phyloP scores from a whole-genome alignment of 2,329 filamentous ascomycete species.

The Aspergillus aculeatus region DNA sequence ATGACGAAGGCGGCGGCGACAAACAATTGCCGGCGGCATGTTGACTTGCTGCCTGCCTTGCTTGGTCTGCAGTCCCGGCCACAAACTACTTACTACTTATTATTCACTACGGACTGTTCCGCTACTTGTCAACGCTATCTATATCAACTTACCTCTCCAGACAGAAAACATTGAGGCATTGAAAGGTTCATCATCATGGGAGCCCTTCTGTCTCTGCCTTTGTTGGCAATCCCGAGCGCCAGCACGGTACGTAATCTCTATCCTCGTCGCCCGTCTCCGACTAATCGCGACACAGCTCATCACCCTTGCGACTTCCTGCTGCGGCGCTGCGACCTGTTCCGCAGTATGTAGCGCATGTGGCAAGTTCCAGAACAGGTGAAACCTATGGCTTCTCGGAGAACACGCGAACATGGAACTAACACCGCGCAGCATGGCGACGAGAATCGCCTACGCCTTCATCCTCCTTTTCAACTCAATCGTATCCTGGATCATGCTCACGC shows the following conservation, averaged over 20 bases:
- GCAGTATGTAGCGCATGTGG: slow-evolving; percentile 94
- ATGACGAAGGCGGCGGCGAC: slow-evolving; percentile 21
- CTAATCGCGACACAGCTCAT: slow-evolving; percentile 56
- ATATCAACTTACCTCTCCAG: not conserved
- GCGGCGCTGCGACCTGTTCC: slow-evolving; percentile 92
- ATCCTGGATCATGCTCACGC: slow-evolving; percentile 98
- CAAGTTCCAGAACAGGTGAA: slow-evolving; percentile 90
- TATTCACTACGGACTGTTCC: not conserved
- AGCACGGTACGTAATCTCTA: slow-evolving; percentile 66
- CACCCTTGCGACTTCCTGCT: slow-evolving; percentile 84
- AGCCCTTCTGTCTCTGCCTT: slow-evolving; percentile 81
- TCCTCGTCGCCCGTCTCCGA: slow-evolving; percentile 10
- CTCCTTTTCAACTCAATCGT: slow-evolving; percentile 95
- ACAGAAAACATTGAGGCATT: not conserved
- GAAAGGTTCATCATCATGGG: slow-evolving; percentile 63
- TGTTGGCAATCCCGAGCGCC: slow-evolving; percentile 82
- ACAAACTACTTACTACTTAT: not conserved
- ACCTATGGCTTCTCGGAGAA: not conserved
- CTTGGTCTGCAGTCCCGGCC: slow-evolving; percentile 9
- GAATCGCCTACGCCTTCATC: slow-evolving; percentile 92
- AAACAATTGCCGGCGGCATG: not conserved
- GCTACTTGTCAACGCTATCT: not conserved
- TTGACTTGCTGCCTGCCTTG: slow-evolving; percentile 2
- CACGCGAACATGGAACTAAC: slow-evolving; percentile 21
- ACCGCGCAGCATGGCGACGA: slow-evolving; percentile 77